Evolutionary conservation across 23 red algal genomes (phyloP), one percentile per base, ranked within the genome.

Genomic region (Porphyridium purpureum): DNA sequence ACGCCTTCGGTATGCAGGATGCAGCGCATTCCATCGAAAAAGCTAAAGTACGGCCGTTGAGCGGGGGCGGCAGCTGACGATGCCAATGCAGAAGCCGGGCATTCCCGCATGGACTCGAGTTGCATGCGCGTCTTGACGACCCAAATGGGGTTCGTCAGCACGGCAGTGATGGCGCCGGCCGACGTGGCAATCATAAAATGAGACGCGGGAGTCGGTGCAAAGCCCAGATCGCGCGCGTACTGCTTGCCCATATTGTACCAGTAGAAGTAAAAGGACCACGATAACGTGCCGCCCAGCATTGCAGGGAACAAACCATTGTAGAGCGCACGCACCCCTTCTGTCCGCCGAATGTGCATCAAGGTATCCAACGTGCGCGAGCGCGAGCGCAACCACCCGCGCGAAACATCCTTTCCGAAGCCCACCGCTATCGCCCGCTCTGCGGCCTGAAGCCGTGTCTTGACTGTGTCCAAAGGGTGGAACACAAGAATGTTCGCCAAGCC

Each of bases 91-190:
- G n/a, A n/a, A 53, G 5, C 5, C 27, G 23, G 5, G 5, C 49
- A 27, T 53, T 5, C 49, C 49, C 15, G 4, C 59, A n/a, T n/a
- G 33, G 11, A 24, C 20, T 49, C 4, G 59, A 98, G 64, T 52
- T 98, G 90, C 60, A 98, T 40, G 0, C 90, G 64, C 41, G 82
- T 83, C 51, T 98, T 98, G 23, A 98, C 62, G 1, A 98, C 68
- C 90, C 90, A 98, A n/a, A 98, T 72, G 1, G 90, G 90, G 59
- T 86, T 98, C 6, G 90, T 98, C 4, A 69, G 62, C 4, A 98
- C 47, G 21, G 63, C 59, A 17, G 75, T 82, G 38, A 86, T 52
- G 24, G 64, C 59, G 29, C 90, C 90, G 15, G 90, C 80, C 27
- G 59, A 28, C 14, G 64, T 69, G 9, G 71, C 81, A 3, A 72